Percentiles rank a stretch among this genome's conserved stretches.
phyloP scores from a whole-genome alignment of 2,329 filamentous ascomycete species.

The Paecilomyces fulvus region DNA sequence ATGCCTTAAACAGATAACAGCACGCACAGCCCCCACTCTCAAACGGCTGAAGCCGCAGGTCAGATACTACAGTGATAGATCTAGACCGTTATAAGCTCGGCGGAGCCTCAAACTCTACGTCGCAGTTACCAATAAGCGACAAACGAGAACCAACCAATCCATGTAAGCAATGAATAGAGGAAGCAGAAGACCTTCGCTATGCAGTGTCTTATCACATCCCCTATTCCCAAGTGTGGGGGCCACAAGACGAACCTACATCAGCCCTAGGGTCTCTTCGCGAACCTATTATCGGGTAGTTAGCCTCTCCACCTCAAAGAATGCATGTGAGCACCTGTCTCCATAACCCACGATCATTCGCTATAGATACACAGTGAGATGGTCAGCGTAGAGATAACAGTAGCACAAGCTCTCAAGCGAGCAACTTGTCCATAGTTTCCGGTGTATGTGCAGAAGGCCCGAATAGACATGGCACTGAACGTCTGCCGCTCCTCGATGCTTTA shows the following conservation, averaged over 20 bases:
- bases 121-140: not conserved
- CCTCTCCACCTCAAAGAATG: too few species aligned
- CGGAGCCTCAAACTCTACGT: too few species aligned
- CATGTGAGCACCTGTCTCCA: not conserved
- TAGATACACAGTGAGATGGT: too few species aligned
- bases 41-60: too few species aligned
- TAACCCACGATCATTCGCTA: too few species aligned
- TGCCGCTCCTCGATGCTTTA: not conserved
- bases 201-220: not conserved
- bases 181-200: not conserved
- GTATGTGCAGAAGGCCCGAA: not conserved
- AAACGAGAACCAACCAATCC: not conserved
- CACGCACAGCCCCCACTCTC: too few species aligned
- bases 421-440: not conserved
- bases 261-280: not conserved
- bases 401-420: too few species aligned
- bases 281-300: not conserved
- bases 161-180: not conserved
- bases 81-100: too few species aligned
- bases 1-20: too few species aligned
- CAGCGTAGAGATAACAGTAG: too few species aligned
- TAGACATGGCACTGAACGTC: not conserved
- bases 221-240: not conserved
- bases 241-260: not conserved
- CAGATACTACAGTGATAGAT: too few species aligned